Conservation (phyloP, 306 rosid species). For the Senna siamea region DNA sequence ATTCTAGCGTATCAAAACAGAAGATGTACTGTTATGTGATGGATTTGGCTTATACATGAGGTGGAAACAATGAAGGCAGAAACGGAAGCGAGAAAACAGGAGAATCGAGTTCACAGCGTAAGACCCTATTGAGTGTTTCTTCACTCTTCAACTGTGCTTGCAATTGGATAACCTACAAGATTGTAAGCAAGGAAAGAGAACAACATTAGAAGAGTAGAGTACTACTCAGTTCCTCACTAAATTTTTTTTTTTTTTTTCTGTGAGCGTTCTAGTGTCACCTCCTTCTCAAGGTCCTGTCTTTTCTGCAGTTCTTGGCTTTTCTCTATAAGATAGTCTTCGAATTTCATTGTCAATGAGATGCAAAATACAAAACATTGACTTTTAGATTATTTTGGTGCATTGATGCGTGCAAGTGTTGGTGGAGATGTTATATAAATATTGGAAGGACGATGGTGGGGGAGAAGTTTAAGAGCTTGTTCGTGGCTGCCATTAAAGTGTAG, state of each 20-base stretch:
- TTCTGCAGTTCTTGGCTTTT: neutral
- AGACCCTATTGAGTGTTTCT: constrained; percentile 59
- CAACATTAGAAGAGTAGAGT: neutral
- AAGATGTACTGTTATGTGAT: neutral
- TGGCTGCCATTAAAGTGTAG: neutral
- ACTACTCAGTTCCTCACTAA: too few species aligned
- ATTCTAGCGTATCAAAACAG: too few species aligned
- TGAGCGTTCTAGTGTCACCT: too few species aligned
- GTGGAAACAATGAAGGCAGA: constrained; percentile 58
- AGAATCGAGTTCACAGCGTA: constrained; percentile 68
- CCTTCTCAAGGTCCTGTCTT: constrained; percentile 62
- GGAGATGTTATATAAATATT: neutral
- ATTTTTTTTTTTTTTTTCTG: too few species aligned
- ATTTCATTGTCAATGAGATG: constrained; percentile 62
- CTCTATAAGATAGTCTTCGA: constrained; percentile 71
- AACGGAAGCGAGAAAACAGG: constrained; percentile 59
- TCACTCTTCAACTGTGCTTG: constrained; percentile 68
- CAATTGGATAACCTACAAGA: constrained; percentile 61
- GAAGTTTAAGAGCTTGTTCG: neutral
- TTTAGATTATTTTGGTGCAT: neutral
- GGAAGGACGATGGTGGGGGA: neutral
- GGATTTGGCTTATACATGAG: constrained; percentile 50
- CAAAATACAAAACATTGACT: constrained; percentile 24
- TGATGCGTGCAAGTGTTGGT: constrained; percentile 12
- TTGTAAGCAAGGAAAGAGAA: constrained; percentile 11